Base-by-base conservation (phyloP, 2,329 filamentous ascomycete genomes). In the Clonostachys chloroleuca region DNA sequence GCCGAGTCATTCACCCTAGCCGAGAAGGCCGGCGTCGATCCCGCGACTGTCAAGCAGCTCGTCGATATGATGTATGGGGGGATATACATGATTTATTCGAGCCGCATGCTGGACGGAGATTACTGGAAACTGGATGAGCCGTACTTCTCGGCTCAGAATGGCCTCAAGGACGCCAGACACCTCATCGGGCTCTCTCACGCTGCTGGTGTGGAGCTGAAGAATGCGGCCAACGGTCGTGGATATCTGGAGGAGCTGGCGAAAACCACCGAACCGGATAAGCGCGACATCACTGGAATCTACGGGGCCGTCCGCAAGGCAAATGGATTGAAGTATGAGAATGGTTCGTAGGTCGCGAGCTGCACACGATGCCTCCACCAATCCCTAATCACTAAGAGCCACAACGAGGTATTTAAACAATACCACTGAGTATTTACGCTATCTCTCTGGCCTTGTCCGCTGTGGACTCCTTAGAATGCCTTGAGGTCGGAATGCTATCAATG, bases 211-310 rank as follows among this genome's bases (percentile, higher is more conserved):
- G 76, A 73, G 49, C 65, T 95, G 65, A 77, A 72, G 50, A 84
- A 81, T 52, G 68, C 87, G 1, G 82, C 87, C 64, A 73, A 85
- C 5, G 85, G 76, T 2, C 85, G 92, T 65, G 72, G 68, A 30
- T 86, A 94, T 63, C 65, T 96, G 56, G 74, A 75, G 47, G 68
- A 72, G 48, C 83, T 95, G 3, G 85, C 89, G 64, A 80, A 84
- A 49, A 75, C 90, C 44, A 59, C 57, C 43, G 89, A 89, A 0
- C 75, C 78, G 3, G 8, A 30, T 41, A 81, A 75, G 54, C 90
- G 89, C 0, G 92, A 96, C 65, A 81, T 95, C 62, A 85, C 88
- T 3, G 85, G 80, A 12, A 86, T 96, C 36, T 95, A 95, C 68
- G 91, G 91, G 1, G 86, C 85, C 3, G 83, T 87, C 47, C 80